These are phyloP conservation scores for Zalaria sp. DNA, from an alignment of 2,329 filamentous ascomycete genomes.

Conservation along the genomic window DNA sequence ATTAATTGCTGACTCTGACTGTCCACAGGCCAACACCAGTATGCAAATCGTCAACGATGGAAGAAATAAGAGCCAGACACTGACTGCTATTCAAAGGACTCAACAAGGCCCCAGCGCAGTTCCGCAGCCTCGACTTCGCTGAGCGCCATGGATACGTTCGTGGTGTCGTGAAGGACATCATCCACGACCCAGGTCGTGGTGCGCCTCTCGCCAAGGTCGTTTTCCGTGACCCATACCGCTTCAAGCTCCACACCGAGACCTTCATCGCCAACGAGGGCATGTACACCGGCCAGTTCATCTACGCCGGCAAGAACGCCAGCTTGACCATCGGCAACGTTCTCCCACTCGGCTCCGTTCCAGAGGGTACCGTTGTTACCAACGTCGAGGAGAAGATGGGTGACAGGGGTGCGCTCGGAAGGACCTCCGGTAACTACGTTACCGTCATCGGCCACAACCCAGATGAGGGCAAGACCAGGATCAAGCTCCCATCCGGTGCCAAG, in stretches of 20 bases:
- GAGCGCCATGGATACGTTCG: conserved; percentile 80
- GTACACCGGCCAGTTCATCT: conserved; percentile 99
- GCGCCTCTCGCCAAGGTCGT: conserved; percentile 91
- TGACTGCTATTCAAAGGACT: conserved; percentile 62
- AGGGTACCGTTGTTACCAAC: conserved; percentile 98
- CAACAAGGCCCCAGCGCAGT: conserved; percentile 90
- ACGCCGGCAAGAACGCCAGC: conserved; percentile 96
- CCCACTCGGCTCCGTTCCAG: conserved; percentile 82
- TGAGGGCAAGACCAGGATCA: conserved; percentile 99
- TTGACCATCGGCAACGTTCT: conserved; percentile 97
- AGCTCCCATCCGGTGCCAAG: conserved; percentile 98
- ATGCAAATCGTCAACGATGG: conserved; percentile 1
- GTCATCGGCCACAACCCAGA: conserved; percentile 96
- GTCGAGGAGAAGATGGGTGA: conserved; percentile 98
- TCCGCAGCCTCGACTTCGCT: conserved; percentile 86
- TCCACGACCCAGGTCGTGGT: conserved; percentile 97
- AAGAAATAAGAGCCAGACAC: neutral
- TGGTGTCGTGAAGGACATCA: conserved; percentile 96
- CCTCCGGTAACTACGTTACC: conserved; percentile 98
- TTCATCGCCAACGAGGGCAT: conserved; percentile 99
- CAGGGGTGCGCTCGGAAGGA: conserved; percentile 89
- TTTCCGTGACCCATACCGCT: conserved; percentile 97
- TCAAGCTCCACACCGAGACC: conserved; percentile 95
- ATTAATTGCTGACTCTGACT: conserved; percentile 28
- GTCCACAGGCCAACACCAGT: conserved; percentile 9